These are phyloP conservation scores for Glaciozyma antarctica DNA, from an alignment of 768 basidiomycete species.

Conservation along the genomic window DNA sequence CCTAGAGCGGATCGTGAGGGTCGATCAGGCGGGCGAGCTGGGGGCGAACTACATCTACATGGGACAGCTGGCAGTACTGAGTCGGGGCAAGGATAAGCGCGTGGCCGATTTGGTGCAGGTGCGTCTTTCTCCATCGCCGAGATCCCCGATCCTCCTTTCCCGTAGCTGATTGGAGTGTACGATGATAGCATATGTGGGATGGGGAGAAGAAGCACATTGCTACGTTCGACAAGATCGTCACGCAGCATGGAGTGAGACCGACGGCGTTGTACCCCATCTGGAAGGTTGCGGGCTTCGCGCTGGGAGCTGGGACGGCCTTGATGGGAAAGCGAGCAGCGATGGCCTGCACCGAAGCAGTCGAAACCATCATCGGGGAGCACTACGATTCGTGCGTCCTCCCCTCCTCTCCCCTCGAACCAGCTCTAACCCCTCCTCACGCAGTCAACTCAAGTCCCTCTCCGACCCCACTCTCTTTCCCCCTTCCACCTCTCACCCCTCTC, in stretches of 20 bases:
- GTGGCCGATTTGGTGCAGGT: conserved; percentile 66
- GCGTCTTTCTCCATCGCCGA: conserved; percentile 33
- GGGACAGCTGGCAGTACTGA: conserved; percentile 68
- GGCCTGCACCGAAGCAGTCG: conserved; percentile 97
- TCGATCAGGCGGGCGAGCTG: conserved; percentile 87
- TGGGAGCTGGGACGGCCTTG: conserved; percentile 75
- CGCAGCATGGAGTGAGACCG: conserved; percentile 74
- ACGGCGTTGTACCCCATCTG: conserved; percentile 75
- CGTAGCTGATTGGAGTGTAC: not conserved
- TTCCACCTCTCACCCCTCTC: conserved; percentile 28
- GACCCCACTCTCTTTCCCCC: conserved; percentile 31
- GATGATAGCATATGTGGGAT: conserved; percentile 82
- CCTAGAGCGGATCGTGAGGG: conserved; percentile 50
- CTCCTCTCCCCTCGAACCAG: not conserved
- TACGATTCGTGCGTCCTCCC: conserved; percentile 77
- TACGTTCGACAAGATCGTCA: conserved; percentile 74
- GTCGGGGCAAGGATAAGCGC: conserved; percentile 42
- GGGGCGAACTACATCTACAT: conserved; percentile 93
- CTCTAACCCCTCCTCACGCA: conserved; percentile 36
- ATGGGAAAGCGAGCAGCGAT: conserved; percentile 90
- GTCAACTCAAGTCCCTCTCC: conserved; percentile 66
- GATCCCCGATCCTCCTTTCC: not conserved
- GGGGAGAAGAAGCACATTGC: conserved; percentile 84
- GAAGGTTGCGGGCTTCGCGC: conserved; percentile 72
- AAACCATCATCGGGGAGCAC: conserved; percentile 95